phyloP scores from a whole-genome alignment of 805 yeast species.

The Brettanomyces anomalus region DNA sequence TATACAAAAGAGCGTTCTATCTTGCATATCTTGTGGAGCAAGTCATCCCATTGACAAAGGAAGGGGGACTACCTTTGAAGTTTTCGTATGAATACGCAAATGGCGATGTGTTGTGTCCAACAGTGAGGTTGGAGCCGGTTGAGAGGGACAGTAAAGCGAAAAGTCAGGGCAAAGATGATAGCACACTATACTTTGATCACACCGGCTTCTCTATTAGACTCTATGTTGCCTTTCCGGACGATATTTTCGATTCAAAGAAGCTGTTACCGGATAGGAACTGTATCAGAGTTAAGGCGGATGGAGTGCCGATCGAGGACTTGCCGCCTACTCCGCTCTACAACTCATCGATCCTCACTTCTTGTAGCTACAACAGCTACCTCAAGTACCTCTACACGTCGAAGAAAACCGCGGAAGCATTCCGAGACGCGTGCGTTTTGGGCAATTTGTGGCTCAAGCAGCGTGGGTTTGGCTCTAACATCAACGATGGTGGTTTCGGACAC shows the following conservation, averaged over 20 bases:
- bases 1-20: conserved; percentile 85
- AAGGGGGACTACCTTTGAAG: conserved; percentile 51
- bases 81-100: conserved; percentile 57
- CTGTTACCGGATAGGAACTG: conserved; percentile 75
- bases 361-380: conserved; percentile 60
- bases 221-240: conserved; percentile 63
- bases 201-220: conserved; percentile 67
- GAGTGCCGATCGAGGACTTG: conserved; percentile 22
- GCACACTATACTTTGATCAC: conserved; percentile 47
- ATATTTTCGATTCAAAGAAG: conserved; percentile 65
- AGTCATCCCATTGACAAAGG: conserved; percentile 43
- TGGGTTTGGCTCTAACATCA: conserved; percentile 58
- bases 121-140: conserved; percentile 42
- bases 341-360: conserved; percentile 63
- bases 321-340: conserved; percentile 87
- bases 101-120: conserved; percentile 72
- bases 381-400: conserved; percentile 69
- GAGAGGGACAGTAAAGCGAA: conserved; percentile 32
- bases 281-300: conserved; percentile 51
- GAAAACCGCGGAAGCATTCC: conserved; percentile 70
- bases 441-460: conserved; percentile 86
- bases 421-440: conserved; percentile 81
- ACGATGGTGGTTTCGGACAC: conserved; percentile 78
- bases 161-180: conserved; percentile 29
- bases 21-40: conserved; percentile 68